phyloP scores from a whole-genome alignment of 2,329 filamentous ascomycete species.

The Elsinoe perseae region DNA sequence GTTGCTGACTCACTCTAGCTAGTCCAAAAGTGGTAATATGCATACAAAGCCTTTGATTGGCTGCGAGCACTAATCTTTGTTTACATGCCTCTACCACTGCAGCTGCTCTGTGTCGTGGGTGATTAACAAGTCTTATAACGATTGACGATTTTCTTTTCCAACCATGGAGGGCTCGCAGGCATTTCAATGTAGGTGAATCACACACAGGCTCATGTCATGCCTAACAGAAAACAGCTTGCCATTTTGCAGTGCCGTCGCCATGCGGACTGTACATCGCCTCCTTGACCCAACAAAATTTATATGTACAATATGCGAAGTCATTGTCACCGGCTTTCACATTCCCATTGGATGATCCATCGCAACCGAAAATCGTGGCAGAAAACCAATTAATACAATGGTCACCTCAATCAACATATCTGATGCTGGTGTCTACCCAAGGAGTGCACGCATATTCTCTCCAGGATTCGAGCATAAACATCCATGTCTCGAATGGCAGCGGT shows the following conservation, averaged over 20 bases:
- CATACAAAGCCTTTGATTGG: background rate
- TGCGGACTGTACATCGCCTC: conserved; percentile 34
- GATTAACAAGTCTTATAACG: too few species aligned
- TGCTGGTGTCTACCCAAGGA: conserved; percentile 34
- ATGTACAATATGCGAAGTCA: conserved; percentile 33
- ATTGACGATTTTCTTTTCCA: background rate
- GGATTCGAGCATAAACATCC: conserved; percentile 36
- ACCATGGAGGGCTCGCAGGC: conserved; percentile 8
- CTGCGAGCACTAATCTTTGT: background rate
- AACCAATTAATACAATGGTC: conserved; percentile 34
- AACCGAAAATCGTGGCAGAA: conserved; percentile 24
- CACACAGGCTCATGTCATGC: background rate
- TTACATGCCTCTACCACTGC: too few species aligned
- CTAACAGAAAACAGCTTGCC: conserved; percentile 19
- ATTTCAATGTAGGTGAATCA: conserved; percentile 4
- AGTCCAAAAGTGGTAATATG: background rate
- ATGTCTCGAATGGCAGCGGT: conserved; percentile 42
- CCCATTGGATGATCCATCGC: conserved; percentile 25
- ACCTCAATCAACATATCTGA: conserved; percentile 32
- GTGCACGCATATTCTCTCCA: conserved; percentile 37
- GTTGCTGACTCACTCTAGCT: background rate
- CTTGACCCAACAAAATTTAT: conserved; percentile 32
- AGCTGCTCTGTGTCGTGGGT: too few species aligned
- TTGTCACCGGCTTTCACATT: conserved; percentile 33
- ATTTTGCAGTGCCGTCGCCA: conserved; percentile 32